Evolutionary conservation across 1,139 yeast genomes (phyloP).

Genomic region (Fermentozyma sake): DNA sequence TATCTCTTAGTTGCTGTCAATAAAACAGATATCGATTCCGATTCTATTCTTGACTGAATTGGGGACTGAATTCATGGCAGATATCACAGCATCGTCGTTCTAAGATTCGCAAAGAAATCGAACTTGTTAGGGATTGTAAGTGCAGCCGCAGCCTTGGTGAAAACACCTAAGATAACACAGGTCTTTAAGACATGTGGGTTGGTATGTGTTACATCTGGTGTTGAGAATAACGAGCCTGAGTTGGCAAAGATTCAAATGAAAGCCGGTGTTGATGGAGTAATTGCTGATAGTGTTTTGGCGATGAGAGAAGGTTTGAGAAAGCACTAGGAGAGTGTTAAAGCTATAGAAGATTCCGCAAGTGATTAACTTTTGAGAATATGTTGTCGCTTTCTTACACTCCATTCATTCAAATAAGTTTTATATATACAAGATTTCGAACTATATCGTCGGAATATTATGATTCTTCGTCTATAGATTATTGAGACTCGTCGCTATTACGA

Average conservation of each 20-base stretch:
- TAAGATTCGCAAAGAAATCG: constrained; percentile 89
- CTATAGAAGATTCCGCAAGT: too few relatives aligned
- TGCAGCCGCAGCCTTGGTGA: constrained; percentile 78
- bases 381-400: too few relatives aligned
- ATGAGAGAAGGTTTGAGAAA: constrained; percentile 78
- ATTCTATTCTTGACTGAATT: constrained; percentile 85
- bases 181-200: constrained; percentile 87
- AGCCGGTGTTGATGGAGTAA: constrained; percentile 96
- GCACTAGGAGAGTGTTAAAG: constrained; percentile 20
- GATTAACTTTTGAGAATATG: too few relatives aligned
- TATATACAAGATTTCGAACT: too few relatives aligned
- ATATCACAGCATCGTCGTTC: constrained; percentile 78
- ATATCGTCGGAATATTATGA: too few relatives aligned
- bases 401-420: too few relatives aligned
- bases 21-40: constrained; percentile 92
- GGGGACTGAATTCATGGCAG: constrained; percentile 82
- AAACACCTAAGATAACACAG: constrained; percentile 83
- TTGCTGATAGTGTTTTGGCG: constrained; percentile 91
- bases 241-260: constrained; percentile 82
- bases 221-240: constrained; percentile 78
- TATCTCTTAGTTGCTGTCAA: constrained; percentile 74
- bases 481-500: too few relatives aligned
- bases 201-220: constrained; percentile 92
- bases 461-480: too few relatives aligned
- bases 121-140: constrained; percentile 88